Evolutionary conservation across 2,329 filamentous ascomycete genomes (phyloP).

Genomic region (Sporothrix brunneoviolacea): DNA sequence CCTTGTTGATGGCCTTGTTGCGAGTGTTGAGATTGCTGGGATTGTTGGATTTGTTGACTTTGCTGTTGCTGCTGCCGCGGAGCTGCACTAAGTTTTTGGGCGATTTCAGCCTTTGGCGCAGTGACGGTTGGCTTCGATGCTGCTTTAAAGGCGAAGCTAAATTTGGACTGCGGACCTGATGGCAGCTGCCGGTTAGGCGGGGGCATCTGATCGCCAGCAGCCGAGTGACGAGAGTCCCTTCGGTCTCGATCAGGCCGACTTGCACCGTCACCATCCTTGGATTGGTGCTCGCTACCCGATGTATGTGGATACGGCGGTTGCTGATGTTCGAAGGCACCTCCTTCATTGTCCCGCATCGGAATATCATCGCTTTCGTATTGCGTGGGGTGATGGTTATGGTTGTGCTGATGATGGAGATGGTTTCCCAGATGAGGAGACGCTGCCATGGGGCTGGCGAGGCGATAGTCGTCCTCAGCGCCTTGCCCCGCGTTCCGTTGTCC

Average conservation of each 20-base stretch:
- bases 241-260: background rate
- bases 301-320: slow-evolving; percentile 3
- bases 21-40: background rate
- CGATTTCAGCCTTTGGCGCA: slow-evolving; percentile 58
- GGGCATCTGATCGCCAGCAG: slow-evolving; percentile 38
- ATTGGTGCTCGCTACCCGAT: background rate
- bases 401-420: slow-evolving; percentile 16
- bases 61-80: slow-evolving; percentile 29
- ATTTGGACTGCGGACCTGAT: slow-evolving; percentile 59
- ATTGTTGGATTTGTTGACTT: slow-evolving; percentile 15
- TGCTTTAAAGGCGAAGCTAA: slow-evolving; percentile 89
- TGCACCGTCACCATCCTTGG: background rate
- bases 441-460: slow-evolving; percentile 17
- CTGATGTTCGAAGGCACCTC: too few relatives aligned
- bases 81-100: slow-evolving; percentile 60
- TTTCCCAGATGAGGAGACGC: slow-evolving; percentile 21
- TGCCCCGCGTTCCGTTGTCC: slow-evolving; percentile 62
- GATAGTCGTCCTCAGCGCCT: slow-evolving; percentile 30
- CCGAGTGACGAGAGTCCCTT: background rate
- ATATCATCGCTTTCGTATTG: slow-evolving; percentile 9
- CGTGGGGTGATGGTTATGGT: slow-evolving; percentile 7
- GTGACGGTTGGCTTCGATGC: slow-evolving; percentile 53
- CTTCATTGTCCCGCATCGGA: slow-evolving; percentile 10
- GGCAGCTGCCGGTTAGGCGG: slow-evolving; percentile 46
- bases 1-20: slow-evolving; percentile 17